phyloP scores from a whole-genome alignment of 306 rosid species.

The Vigna nakashimae region DNA sequence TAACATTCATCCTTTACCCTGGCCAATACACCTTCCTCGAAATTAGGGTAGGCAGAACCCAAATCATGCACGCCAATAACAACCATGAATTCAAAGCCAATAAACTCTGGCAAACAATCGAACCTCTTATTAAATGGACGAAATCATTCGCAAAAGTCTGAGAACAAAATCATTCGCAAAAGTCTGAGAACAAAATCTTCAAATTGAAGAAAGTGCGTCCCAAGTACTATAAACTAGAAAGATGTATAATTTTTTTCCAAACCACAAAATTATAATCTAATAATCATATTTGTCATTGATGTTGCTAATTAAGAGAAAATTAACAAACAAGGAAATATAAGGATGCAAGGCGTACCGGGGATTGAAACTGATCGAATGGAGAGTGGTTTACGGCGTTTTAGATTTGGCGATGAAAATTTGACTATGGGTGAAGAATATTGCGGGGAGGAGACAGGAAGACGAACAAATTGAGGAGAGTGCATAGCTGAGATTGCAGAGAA shows the following conservation, averaged over 20 bases:
- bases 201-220: neutral
- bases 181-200: neutral
- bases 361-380: constrained; percentile 76
- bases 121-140: neutral
- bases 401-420: constrained; percentile 47
- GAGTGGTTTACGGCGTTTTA: constrained; percentile 54
- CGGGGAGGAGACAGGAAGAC: constrained; percentile 48
- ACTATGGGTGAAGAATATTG: constrained; percentile 50
- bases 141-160: neutral
- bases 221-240: neutral
- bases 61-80: neutral
- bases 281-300: neutral
- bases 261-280: neutral
- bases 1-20: constrained; percentile 3
- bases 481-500: constrained; percentile 56
- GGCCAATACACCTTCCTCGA: constrained; percentile 12
- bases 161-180: neutral
- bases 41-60: constrained; percentile 18
- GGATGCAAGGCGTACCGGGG: constrained; percentile 54
- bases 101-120: neutral
- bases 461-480: constrained; percentile 56
- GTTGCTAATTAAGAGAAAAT: neutral
- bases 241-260: neutral
- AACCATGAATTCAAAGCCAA: neutral
- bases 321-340: neutral